Conservation (phyloP, 495 filamentous ascomycete species). For the Penicillium angulare region DNA sequence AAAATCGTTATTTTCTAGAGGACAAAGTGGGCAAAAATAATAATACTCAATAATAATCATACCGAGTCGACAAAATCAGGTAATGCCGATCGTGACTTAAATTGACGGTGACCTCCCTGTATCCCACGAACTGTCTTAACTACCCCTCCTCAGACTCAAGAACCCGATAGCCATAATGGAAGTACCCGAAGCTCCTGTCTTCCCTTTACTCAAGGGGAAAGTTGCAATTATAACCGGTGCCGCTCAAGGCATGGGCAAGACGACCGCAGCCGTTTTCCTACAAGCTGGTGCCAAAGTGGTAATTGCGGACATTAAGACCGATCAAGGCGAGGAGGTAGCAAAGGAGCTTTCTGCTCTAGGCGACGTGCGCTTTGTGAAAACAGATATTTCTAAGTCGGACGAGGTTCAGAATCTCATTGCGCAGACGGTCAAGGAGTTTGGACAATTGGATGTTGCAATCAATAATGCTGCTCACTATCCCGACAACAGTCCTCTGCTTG, state of each 20-base stretch:
- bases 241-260: constrained; percentile 49
- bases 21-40: no score
- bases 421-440: constrained; percentile 13
- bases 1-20: no score
- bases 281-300: constrained; percentile 45
- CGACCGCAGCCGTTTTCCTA: constrained; percentile 38
- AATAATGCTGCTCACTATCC: constrained; percentile 20
- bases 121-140: no score
- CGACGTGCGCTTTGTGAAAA: constrained; percentile 16
- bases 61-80: no score
- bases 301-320: constrained; percentile 43
- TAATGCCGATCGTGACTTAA: no score
- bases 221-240: constrained; percentile 51
- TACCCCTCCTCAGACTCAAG: no score
- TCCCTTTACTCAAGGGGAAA: constrained; percentile 1
- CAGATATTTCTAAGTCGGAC: constrained; percentile 17
- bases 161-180: background rate
- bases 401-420: constrained; percentile 16
- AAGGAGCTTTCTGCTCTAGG: background rate
- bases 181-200: background rate
- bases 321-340: constrained; percentile 1
- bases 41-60: no score
- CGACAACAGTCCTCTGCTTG: background rate
- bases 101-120: no score
- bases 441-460: constrained; percentile 18